These are phyloP conservation scores for Cytospora chrysosperma DNA, from an alignment of 2,329 filamentous ascomycete genomes.

Conservation along the genomic window DNA sequence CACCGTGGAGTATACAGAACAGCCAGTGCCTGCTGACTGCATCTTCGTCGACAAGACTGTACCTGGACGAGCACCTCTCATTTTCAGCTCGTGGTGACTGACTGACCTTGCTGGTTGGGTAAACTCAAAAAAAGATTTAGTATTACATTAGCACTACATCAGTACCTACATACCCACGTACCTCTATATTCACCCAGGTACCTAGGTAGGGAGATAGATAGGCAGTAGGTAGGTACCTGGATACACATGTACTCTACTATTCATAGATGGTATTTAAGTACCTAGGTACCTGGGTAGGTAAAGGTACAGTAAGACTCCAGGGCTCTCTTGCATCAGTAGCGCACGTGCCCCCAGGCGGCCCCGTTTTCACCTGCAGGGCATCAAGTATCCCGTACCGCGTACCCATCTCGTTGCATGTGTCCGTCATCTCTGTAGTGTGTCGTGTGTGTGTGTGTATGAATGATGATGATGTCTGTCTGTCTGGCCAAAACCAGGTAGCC, in stretches of 20 bases:
- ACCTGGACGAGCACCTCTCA: neutral
- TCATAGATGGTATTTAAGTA: no score
- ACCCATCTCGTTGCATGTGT: neutral
- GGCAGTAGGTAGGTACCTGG: no score
- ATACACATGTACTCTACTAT: no score
- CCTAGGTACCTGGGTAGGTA: no score
- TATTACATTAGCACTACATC: no score
- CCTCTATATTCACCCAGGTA: no score
- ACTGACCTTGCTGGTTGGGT: no score
- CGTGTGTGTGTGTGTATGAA: no score
- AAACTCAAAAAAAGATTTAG: no score
- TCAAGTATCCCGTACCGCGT: neutral
- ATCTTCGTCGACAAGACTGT: neutral
- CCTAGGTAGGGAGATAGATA: no score
- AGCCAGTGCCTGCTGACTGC: neutral
- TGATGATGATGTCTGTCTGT: neutral
- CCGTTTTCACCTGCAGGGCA: neutral
- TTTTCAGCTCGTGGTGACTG: neutral
- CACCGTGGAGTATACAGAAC: neutral
- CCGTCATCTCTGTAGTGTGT: neutral
- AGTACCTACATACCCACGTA: no score
- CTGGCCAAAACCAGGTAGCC: neutral
- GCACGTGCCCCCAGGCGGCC: conserved; percentile 12
- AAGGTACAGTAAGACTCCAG: no score
- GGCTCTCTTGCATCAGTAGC: neutral